These are phyloP conservation scores for Candida insectalens DNA, from an alignment of 805 yeast species.

Conservation along the genomic window DNA sequence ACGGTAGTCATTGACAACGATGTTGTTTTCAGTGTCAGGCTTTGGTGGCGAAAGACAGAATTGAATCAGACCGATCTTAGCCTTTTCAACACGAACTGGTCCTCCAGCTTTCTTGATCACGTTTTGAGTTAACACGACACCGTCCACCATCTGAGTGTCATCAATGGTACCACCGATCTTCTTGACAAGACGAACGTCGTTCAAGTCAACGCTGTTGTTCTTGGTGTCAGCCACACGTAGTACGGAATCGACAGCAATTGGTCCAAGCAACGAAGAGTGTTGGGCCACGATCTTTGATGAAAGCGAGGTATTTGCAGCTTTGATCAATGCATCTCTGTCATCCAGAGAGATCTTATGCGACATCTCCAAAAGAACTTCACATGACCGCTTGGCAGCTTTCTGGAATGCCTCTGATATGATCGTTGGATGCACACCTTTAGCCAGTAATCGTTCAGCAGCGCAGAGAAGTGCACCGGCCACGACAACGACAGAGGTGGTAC, in stretches of 20 bases:
- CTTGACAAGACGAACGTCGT: slow-evolving; percentile 81
- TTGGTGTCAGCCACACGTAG: slow-evolving; percentile 44
- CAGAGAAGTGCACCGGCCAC: slow-evolving; percentile 89
- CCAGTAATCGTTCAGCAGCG: slow-evolving; percentile 86
- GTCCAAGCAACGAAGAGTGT: slow-evolving; percentile 76
- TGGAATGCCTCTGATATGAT: slow-evolving; percentile 90
- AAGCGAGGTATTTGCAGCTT: slow-evolving; percentile 91
- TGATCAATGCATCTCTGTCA: slow-evolving; percentile 74
- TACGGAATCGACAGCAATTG: slow-evolving; percentile 91
- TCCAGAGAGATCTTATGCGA: slow-evolving; percentile 66
- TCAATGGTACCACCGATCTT: slow-evolving; percentile 97
- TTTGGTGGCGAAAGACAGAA: slow-evolving; percentile 95
- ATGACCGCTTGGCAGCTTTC: slow-evolving; percentile 76
- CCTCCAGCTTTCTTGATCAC: slow-evolving; percentile 91
- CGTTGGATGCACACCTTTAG: slow-evolving; percentile 92
- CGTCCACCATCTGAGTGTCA: slow-evolving; percentile 87
- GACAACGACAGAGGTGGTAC: slow-evolving; percentile 95
- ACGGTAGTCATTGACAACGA: slow-evolving; percentile 94
- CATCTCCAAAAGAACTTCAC: slow-evolving; percentile 77
- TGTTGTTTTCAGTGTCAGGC: slow-evolving; percentile 96
- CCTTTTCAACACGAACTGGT: slow-evolving; percentile 90
- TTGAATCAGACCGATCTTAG: slow-evolving; percentile 81
- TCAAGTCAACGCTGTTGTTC: slow-evolving; percentile 69
- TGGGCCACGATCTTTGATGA: slow-evolving; percentile 95
- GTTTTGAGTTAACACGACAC: slow-evolving; percentile 87